A percentile compares a stretch with the other conserved stretches of the same genome.
Conservation (phyloP, 805 yeast species). For the Zygoascus tannicola region DNA sequence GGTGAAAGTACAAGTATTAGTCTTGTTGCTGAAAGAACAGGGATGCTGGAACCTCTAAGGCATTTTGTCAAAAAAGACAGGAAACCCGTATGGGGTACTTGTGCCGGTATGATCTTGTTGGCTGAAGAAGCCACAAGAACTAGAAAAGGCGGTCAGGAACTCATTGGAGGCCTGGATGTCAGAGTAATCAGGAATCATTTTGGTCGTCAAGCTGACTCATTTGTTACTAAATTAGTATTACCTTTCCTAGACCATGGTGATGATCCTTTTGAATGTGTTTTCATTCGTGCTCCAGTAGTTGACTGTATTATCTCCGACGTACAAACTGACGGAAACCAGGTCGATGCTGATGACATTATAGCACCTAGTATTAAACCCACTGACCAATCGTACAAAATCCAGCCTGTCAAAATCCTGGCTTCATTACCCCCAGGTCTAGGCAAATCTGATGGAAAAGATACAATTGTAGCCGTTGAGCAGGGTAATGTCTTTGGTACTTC, state of each 20-base stretch:
- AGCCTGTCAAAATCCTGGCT: constrained; percentile 22
- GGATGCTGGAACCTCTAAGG: constrained; percentile 45
- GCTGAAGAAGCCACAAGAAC: constrained; percentile 47
- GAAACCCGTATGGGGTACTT: constrained; percentile 74
- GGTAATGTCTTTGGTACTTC: constrained; percentile 62
- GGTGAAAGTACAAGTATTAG: constrained; percentile 46
- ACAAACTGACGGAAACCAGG: neutral
- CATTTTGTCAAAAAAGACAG: constrained; percentile 38
- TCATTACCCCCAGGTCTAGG: constrained; percentile 13
- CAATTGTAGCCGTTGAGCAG: constrained; percentile 66
- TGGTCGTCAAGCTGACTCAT: constrained; percentile 68
- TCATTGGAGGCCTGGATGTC: constrained; percentile 57
- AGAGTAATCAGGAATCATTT: constrained; percentile 64
- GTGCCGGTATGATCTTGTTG: constrained; percentile 71
- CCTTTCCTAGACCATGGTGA: constrained; percentile 23
- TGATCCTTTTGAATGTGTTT: constrained; percentile 35
- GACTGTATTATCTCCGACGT: constrained; percentile 19
- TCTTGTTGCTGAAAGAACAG: constrained; percentile 56
- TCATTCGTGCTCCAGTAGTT: constrained; percentile 73
- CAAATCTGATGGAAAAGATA: constrained; percentile 14
- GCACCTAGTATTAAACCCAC: constrained; percentile 6
- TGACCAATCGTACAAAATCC: constrained; percentile 1
- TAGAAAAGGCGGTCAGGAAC: constrained; percentile 37
- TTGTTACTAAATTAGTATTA: constrained; percentile 39
- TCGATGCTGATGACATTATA: neutral